Evolutionary conservation across 208 protist species (phyloP).

Genomic region (Leishmania guyanensis): DNA sequence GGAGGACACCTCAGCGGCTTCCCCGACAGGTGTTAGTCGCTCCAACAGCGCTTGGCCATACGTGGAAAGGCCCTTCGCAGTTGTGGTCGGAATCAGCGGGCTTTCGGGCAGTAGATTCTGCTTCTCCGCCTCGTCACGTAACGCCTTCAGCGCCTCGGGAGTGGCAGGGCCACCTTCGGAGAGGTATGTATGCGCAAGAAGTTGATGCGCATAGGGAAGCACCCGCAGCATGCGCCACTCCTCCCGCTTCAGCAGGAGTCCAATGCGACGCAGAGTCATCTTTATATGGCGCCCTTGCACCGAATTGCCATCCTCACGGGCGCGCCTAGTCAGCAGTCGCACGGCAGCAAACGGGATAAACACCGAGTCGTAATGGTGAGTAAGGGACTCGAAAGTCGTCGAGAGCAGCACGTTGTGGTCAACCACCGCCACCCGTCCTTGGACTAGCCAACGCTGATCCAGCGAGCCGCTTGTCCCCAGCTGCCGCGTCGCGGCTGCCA

Average conservation of each 20-base stretch:
- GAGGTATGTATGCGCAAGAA: conserved; percentile 79
- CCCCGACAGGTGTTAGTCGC: conserved; percentile 13
- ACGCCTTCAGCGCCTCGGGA: conserved; percentile 45
- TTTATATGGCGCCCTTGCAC: conserved; percentile 66
- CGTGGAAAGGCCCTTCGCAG: conserved; percentile 1
- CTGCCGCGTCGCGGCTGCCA: conserved; percentile 54
- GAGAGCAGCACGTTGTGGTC: conserved; percentile 88
- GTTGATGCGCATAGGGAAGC: conserved; percentile 75
- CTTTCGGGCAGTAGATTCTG: conserved; percentile 16
- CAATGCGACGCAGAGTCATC: conserved; percentile 45
- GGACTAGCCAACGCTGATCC: conserved; percentile 82
- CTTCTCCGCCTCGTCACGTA: conserved; percentile 52
- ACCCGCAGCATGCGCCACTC: conserved; percentile 66
- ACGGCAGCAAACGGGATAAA: conserved; percentile 78
- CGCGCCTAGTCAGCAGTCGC: conserved; percentile 68
- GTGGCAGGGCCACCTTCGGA: conserved; percentile 52
- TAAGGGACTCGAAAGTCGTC: conserved; percentile 77
- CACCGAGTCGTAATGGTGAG: conserved; percentile 84
- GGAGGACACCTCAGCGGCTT: neutral
- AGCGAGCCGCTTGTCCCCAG: conserved; percentile 60
- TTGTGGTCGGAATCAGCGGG: neutral
- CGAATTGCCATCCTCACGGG: conserved; percentile 50
- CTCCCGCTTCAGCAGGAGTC: conserved; percentile 36
- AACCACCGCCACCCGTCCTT: conserved; percentile 87
- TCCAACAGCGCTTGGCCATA: conserved; percentile 25